Conservation (phyloP, 805 yeast species). For the Sporopachydermia quercuum region DNA sequence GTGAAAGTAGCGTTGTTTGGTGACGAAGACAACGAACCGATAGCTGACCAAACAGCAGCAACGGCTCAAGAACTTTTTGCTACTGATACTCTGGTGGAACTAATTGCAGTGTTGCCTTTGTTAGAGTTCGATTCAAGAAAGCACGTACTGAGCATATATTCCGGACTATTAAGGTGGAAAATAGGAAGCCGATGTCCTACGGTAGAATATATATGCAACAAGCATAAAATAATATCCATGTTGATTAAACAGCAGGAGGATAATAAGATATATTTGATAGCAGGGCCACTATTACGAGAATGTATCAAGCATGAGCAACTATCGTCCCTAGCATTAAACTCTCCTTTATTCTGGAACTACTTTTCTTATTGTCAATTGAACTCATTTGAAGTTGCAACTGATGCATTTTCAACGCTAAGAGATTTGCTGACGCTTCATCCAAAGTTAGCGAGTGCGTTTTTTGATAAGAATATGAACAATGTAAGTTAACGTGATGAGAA, state of each 20-base stretch:
- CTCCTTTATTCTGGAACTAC: constrained; percentile 62
- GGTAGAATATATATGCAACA: constrained; percentile 60
- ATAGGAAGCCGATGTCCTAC: constrained; percentile 71
- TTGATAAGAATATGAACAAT: constrained; percentile 35
- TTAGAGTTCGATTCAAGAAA: constrained; percentile 86
- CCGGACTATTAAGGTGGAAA: constrained; percentile 63
- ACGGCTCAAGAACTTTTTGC: constrained; percentile 70
- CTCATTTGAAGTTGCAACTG: constrained; percentile 83
- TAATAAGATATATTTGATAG: constrained; percentile 54
- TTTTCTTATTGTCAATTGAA: constrained; percentile 64
- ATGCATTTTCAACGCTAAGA: constrained; percentile 62
- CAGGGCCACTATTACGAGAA: constrained; percentile 73
- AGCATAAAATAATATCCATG: constrained; percentile 47
- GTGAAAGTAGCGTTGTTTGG: constrained; percentile 54
- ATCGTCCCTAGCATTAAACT: constrained; percentile 41
- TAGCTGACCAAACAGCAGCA: constrained; percentile 60
- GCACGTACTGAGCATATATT: constrained; percentile 60
- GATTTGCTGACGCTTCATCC: constrained; percentile 61
- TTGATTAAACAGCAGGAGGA: constrained; percentile 63
- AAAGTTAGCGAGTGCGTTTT: constrained; percentile 54
- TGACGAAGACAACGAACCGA: constrained; percentile 35
- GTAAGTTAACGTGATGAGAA: neutral
- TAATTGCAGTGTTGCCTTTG: constrained; percentile 43
- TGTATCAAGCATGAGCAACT: constrained; percentile 68
- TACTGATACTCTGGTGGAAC: constrained; percentile 48